Conservation (phyloP, 2,329 filamentous ascomycete species). For the Exophiala sp. region DNA sequence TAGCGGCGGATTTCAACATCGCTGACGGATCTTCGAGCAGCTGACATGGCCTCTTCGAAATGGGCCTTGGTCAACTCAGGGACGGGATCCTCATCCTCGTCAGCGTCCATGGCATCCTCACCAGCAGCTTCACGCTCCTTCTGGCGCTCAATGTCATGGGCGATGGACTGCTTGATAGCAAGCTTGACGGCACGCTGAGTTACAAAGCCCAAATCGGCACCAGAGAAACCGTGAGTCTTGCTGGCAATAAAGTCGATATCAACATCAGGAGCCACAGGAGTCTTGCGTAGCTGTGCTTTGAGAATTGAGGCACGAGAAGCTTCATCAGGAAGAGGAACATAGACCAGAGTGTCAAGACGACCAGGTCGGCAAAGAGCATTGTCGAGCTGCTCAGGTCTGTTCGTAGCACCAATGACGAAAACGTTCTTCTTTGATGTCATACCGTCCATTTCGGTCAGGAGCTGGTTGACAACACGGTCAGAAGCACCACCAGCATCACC, state of each 20-base stretch:
- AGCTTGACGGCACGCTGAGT: slow-evolving; percentile 99
- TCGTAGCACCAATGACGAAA: slow-evolving; percentile 98
- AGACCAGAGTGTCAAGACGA: slow-evolving; percentile 97
- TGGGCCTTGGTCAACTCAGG: slow-evolving; percentile 93
- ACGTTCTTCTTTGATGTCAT: slow-evolving; percentile 99
- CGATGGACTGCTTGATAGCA: slow-evolving; percentile 96
- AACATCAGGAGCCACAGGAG: slow-evolving; percentile 81
- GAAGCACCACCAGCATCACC: slow-evolving; percentile 97
- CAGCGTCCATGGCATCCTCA: slow-evolving; percentile 77
- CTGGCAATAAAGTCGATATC: slow-evolving; percentile 87
- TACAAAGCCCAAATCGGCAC: slow-evolving; percentile 98
- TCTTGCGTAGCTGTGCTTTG: slow-evolving; percentile 96
- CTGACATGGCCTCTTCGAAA: slow-evolving; percentile 98
- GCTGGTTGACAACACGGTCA: slow-evolving; percentile 99
- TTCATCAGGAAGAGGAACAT: slow-evolving; percentile 94
- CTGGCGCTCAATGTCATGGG: slow-evolving; percentile 78
- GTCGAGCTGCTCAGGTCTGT: slow-evolving; percentile 97
- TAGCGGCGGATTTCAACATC: slow-evolving; percentile 98
- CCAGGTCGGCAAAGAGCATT: slow-evolving; percentile 96
- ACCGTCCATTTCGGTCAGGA: slow-evolving; percentile 98
- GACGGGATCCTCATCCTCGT: slow-evolving; percentile 82
- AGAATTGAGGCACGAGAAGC: slow-evolving; percentile 84
- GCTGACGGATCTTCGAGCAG: slow-evolving; percentile 86
- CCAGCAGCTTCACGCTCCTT: slow-evolving; percentile 86
- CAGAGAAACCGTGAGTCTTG: slow-evolving; percentile 98